phyloP scores from a whole-genome alignment of 306 rosid species.

The Phaseolus lunatus region DNA sequence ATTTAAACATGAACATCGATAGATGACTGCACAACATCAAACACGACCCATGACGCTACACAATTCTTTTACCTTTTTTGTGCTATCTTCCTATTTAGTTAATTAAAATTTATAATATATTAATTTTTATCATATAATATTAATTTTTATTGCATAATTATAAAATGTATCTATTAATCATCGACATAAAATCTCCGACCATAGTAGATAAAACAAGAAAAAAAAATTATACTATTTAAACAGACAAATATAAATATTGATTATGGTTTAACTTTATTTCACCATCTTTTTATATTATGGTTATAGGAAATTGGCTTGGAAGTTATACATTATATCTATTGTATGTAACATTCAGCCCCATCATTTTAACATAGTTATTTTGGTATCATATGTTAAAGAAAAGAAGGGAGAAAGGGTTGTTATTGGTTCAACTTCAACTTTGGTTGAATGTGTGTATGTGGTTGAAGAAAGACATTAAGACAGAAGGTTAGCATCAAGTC shows the following conservation, averaged over 20 bases:
- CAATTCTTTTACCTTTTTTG: conserved; percentile 1
- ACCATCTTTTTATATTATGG: conserved; percentile 1
- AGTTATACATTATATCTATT: neutral
- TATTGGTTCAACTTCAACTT: neutral
- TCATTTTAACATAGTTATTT: neutral
- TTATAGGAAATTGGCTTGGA: neutral
- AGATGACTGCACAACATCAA: too few species aligned
- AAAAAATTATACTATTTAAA: too few species aligned
- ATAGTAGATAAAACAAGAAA: too few species aligned
- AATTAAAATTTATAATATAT: conserved; percentile 1
- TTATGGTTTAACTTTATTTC: conserved; percentile 14
- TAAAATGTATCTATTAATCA: too few species aligned
- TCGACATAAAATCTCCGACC: too few species aligned
- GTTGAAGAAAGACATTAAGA: neutral
- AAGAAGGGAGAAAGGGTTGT: neutral
- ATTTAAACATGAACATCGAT: too few species aligned
- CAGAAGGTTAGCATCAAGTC: neutral
- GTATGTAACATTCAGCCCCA: neutral
- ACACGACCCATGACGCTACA: too few species aligned
- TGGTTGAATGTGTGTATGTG: neutral
- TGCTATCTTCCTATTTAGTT: conserved; percentile 11
- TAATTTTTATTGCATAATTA: too few species aligned
- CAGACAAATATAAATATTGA: neutral
- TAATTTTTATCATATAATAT: conserved; percentile 1
- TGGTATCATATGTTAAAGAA: conserved; percentile 1